Evolutionary conservation across 371 early-diverging fungal genomes (phyloP), one percentile per base, ranked within the genome.

Genomic region (Globomyces sp.): DNA sequence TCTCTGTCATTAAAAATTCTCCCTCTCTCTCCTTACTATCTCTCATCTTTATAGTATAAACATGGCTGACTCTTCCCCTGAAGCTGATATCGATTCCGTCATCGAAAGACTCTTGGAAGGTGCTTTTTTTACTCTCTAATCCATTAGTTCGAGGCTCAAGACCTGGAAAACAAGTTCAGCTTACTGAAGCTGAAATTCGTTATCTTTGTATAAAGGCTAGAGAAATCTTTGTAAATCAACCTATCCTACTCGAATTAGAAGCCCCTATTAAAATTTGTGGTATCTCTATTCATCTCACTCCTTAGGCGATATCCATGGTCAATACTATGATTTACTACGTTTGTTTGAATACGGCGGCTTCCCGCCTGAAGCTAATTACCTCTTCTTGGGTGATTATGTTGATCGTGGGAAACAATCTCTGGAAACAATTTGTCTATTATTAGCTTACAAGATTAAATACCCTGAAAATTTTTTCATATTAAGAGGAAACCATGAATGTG

Each of bases 391-490:
- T 47, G 98, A 96, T 77, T 96, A 96, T 74, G 96, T 96, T 5
- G 96, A 96, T 74, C 83, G 96, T 70, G 97, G 97, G 42, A 91
- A 91, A 72, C 96, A 95, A 76, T 91, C 91, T 41, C 77, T 94
- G 69, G 87, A 87, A 77, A 88, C 85, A 50, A 82, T 89, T 51
- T 85, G 84, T 64, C 65, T 86, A 57, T 83, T 89, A 71, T 77
- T 95, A 53, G 91, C 94, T 36, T 90, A 95, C 85, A 96, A 95
- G 76, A 92, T 93, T 82, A 93, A 92, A 82, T 94, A 93, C 80
- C 95, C 96, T 39, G 91, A 94, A 72, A 97, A 96, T 83, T 97
- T 98, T 77, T 97, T 97, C 76, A 86, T 98, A 64, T 83, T 98
- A 62, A 85, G 97, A 65, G 97, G 99, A 58, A 98, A 96, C 79